phyloP scores from a whole-genome alignment of 2,329 filamentous ascomycete genomes.

The Xylariaceae sp. region DNA sequence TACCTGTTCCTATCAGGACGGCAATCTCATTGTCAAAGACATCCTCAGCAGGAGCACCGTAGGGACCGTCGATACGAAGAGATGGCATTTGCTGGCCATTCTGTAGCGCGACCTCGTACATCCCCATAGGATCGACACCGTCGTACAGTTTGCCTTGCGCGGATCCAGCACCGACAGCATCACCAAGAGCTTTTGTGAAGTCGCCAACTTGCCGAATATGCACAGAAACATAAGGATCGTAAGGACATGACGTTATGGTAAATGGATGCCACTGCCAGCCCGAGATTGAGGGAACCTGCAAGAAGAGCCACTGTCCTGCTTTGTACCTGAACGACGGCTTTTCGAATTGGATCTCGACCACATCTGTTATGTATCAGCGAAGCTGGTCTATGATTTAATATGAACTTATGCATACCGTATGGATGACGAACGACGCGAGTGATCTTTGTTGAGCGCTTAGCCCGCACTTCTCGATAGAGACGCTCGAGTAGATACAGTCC shows the following conservation, averaged over 20 bases:
- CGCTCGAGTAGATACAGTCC: slow-evolving; percentile 84
- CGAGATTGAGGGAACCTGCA: slow-evolving; percentile 88
- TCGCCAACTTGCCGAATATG: slow-evolving; percentile 97
- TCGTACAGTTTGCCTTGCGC: slow-evolving; percentile 90
- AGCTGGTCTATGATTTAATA: neutral
- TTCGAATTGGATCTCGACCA: slow-evolving; percentile 93
- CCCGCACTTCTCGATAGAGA: slow-evolving; percentile 85
- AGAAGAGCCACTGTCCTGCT: slow-evolving; percentile 95
- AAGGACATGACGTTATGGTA: slow-evolving; percentile 97
- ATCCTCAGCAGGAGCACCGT: slow-evolving; percentile 94
- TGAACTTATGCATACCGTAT: slow-evolving; percentile 61
- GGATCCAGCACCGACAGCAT: slow-evolving; percentile 86
- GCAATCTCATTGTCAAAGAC: slow-evolving; percentile 93
- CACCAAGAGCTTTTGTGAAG: slow-evolving; percentile 90
- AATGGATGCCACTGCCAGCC: slow-evolving; percentile 97
- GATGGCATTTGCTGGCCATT: slow-evolving; percentile 90
- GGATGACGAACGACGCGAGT: slow-evolving; percentile 93
- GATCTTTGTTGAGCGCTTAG: slow-evolving; percentile 81
- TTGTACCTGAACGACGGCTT: slow-evolving; percentile 98
- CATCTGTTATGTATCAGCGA: slow-evolving; percentile 56
- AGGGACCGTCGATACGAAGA: slow-evolving; percentile 90
- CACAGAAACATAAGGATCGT: slow-evolving; percentile 89
- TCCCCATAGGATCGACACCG: slow-evolving; percentile 84
- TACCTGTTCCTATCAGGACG: slow-evolving; percentile 81
- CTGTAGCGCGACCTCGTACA: slow-evolving; percentile 95